Evolutionary conservation across 2,329 filamentous ascomycete species (phyloP), one percentile per base, ranked within the genome.

Genomic region (Trichoderma koningii): DNA sequence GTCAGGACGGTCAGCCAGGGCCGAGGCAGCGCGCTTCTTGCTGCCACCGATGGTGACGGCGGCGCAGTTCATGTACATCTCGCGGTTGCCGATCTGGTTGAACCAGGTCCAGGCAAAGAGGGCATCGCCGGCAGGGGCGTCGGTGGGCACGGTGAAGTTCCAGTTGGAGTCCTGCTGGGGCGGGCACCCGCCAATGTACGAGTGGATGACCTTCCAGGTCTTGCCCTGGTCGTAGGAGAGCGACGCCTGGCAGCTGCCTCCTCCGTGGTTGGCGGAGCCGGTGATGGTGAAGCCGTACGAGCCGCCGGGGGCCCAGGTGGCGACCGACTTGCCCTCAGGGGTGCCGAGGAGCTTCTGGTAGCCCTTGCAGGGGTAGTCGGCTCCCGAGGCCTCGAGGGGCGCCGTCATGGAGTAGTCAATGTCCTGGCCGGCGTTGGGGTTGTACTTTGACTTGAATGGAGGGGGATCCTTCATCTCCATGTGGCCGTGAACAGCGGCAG

Each of bases 11-110:
- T 75, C 74, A 65, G 79, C 77, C 55, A 80, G 59, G 6, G 34
- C 63, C 3, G 68, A 45, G 30, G 69, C 67, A 15, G 64, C 67
- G 38, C 68, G 69, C 12, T 69, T 71, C 63, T 73, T 72, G 55
- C 76, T 75, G 30, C 76, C 76, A 63, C 74, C 76, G 73, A 93
- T 87, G 67, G 84, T 86, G 70, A 93, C 84, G 59, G 85, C 81
- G 7, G 91, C 90, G 73, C 91, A 95, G 78, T 92, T 92, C 89
- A 92, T 92, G 83, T 95, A 95, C 85, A 90, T 91, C 75, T 94
- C 91, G 55, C 91, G 84, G 78, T 93, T 93, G 28, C 91, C 90
- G 47, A 89, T 77, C 69, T 87, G 80, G 80, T 92, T 92, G 79
- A 90, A 89, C 89, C 89, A 91, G 28, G 86, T 87, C 91, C 91